phyloP scores from a whole-genome alignment of 106 monocot species.

The Apostasia shenzhenica region DNA sequence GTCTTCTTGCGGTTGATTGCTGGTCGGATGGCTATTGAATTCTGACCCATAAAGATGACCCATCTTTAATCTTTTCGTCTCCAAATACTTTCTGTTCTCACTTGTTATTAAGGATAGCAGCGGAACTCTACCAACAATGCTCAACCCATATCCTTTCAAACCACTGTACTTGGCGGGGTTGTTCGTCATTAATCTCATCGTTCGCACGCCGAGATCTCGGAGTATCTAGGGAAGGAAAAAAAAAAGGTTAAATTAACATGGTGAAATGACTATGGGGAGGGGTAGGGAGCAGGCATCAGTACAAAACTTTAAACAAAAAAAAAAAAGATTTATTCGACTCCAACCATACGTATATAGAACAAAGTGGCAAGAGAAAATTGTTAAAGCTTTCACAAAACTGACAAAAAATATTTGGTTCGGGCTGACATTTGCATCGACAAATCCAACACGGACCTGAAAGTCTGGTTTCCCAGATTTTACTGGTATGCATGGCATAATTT shows the following conservation, averaged over 20 bases:
- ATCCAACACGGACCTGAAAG: no score
- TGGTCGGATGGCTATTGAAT: constrained; percentile 16
- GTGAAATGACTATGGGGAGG: no score
- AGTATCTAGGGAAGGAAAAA: constrained; percentile 51
- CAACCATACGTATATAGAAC: neutral
- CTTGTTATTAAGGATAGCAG: constrained; percentile 82
- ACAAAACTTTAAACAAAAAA: neutral
- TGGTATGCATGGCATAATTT: no score
- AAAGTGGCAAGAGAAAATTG: neutral
- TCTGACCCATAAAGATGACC: constrained; percentile 80
- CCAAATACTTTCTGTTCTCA: constrained; percentile 83
- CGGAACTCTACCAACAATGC: constrained; percentile 68
- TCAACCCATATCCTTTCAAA: constrained; percentile 85
- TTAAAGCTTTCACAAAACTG: neutral
- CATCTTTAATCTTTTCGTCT: constrained; percentile 84
- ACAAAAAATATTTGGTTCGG: neutral
- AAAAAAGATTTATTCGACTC: neutral
- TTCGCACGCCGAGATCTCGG: constrained; percentile 83
- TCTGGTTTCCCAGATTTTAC: no score
- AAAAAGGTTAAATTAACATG: neutral
- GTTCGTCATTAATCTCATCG: constrained; percentile 89
- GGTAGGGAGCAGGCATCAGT: no score
- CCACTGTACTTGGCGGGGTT: constrained; percentile 88
- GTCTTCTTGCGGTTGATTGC: no score
- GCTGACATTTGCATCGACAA: neutral